Evolutionary conservation across 306 rosid genomes (phyloP), one percentile per base, ranked within the genome.

Genomic region (Arachis hypogaea): DNA sequence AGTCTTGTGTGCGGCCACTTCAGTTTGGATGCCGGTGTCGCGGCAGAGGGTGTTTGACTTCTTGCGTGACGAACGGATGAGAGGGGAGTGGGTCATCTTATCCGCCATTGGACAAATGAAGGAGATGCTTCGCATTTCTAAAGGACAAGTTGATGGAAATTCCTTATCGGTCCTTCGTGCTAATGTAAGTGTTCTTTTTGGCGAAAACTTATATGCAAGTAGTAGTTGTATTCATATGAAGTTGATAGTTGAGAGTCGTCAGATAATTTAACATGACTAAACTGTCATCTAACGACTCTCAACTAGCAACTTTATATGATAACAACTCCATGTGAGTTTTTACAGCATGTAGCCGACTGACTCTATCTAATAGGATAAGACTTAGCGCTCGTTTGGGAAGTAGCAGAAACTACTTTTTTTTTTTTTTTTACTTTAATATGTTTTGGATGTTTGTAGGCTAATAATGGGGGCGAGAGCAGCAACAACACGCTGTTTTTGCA

Each of bases 1-100:
- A 7, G 86, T 89, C 47, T 65, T 94, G 73, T 88, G 98, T 66
- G 98, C 92, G 7, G 81, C 98, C 10, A 88, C 96, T 10, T 82
- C 93, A 58, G 87, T 94, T 59, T 91, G 96, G 96, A 41, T 94
- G 67, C 95, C 97, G 0, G 81, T 89, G 10, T 41, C 95, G 2
- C 86, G 83, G 18, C 79, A 80, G 47, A 81, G 82, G 63, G 42
- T 91, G 80, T 94, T 91, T 67, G 84, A 82, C 47, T 89, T 91
- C 78, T 59, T 94, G 59, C 79, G 84, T 6, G 88, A 91, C 1
- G 88, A 76, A 42, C 82, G 56, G 22, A 36, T 78, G 10, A 83
- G 98, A 73, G 78, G 86, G 0, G 81, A 87, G 69, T 94, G 98
- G 98, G 98, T 89, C 70, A 63, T 83, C 78, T 64, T 89, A 68